These are phyloP conservation scores for Vigna hirtella DNA, from an alignment of 306 rosid genomes.

Conservation along the genomic window DNA sequence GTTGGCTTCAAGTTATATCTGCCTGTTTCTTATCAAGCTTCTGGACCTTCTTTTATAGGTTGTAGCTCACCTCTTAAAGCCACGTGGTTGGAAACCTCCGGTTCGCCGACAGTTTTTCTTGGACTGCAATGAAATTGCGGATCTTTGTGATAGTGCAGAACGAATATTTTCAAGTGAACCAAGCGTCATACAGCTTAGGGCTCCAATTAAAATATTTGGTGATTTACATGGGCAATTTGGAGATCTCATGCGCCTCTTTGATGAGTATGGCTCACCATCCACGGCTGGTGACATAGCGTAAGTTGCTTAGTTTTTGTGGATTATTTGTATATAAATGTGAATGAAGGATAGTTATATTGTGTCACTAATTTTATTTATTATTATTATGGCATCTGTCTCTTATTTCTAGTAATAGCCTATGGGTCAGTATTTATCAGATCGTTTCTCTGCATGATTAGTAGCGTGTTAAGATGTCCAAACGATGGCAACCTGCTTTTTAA, in stretches of 20 bases:
- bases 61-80: conserved; percentile 90
- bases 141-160: conserved; percentile 98
- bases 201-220: conserved; percentile 98
- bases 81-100: conserved; percentile 99
- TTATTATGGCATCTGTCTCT: not conserved
- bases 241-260: conserved; percentile 99
- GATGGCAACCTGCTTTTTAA: conserved; percentile 26
- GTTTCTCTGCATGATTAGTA: conserved; percentile 8
- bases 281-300: conserved; percentile 99
- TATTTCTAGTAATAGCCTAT: conserved; percentile 11
- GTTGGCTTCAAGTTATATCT: conserved; percentile 36
- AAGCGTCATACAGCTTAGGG: conserved; percentile 86
- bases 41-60: conserved; percentile 61
- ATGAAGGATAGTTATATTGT: conserved; percentile 3
- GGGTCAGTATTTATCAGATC: conserved; percentile 6
- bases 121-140: conserved; percentile 99
- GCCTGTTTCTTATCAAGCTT: conserved; percentile 36
- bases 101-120: conserved; percentile 97
- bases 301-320: conserved; percentile 50
- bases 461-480: conserved; percentile 22
- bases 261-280: conserved; percentile 99
- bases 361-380: conserved; percentile 16
- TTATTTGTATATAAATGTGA: conserved; percentile 25
- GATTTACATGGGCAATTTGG: conserved; percentile 99
- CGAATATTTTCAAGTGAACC: conserved; percentile 97